A percentile compares a stretch with the other conserved stretches of the same genome.
phyloP scores from a whole-genome alignment of 768 basidiomycete species.

The Tulasnella calospora region DNA sequence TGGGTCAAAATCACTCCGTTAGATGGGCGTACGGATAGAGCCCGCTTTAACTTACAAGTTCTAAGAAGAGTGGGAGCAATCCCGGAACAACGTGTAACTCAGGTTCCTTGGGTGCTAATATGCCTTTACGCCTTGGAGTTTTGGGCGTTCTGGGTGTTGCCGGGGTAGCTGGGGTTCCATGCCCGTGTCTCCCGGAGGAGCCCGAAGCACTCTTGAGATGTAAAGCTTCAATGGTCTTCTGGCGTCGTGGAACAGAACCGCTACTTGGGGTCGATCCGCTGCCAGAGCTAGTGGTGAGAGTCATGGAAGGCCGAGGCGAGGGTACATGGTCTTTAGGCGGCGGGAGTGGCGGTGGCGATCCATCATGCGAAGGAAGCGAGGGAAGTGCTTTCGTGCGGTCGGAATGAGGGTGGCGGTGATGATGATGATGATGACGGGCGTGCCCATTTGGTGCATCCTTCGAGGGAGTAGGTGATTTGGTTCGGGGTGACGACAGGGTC shows the following conservation, averaged over 20 bases:
- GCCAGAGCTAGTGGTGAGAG: not conserved
- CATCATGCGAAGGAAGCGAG: not conserved
- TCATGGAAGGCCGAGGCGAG: not conserved
- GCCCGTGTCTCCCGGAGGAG: not conserved
- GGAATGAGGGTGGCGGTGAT: not conserved
- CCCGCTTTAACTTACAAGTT: slow-evolving; percentile 60
- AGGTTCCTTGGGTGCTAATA: slow-evolving; percentile 40
- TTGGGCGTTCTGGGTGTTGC: slow-evolving; percentile 21
- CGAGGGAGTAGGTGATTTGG: not conserved
- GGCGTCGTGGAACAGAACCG: not conserved
- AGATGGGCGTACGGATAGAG: not conserved
- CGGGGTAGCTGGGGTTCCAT: slow-evolving; percentile 9
- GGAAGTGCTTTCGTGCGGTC: not conserved
- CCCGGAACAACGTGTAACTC: slow-evolving; percentile 72
- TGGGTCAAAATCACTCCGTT: not conserved
- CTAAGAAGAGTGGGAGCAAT: slow-evolving; percentile 81
- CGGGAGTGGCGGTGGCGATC: not conserved
- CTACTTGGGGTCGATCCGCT: slow-evolving; percentile 1
- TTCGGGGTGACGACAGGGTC: not conserved
- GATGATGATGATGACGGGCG: not conserved
- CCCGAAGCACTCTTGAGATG: slow-evolving; percentile 11
- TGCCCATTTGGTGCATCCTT: not conserved
- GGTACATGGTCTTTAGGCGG: not conserved
- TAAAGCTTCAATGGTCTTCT: slow-evolving; percentile 6
- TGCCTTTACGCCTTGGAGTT: slow-evolving; percentile 7